phyloP scores from a whole-genome alignment of 306 rosid genomes.

The Lithocarpus polystachyus region DNA sequence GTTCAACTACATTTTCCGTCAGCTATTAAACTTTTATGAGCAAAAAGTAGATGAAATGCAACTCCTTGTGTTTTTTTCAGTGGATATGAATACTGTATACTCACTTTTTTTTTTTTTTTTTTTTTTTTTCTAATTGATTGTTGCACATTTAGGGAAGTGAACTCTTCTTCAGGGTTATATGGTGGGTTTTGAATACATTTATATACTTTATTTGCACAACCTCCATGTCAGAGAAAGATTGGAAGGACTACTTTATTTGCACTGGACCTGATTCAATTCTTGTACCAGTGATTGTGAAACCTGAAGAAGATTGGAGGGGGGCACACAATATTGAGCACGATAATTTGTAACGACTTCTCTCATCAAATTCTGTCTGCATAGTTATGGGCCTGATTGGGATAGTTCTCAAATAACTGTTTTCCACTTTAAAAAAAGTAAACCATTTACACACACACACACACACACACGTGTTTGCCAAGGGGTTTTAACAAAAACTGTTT shows the following conservation, averaged over 20 bases:
- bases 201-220: slow-evolving; percentile 36
- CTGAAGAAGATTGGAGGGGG: slow-evolving; percentile 88
- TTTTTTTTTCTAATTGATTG: neutral
- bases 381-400: no score
- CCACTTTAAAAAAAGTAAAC: no score
- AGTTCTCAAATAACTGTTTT: no score
- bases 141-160: slow-evolving; percentile 60
- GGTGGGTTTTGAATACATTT: slow-evolving; percentile 93
- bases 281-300: slow-evolving; percentile 75
- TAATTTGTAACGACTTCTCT: slow-evolving; percentile 44
- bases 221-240: slow-evolving; percentile 53
- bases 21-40: neutral
- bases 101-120: neutral
- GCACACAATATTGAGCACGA: slow-evolving; percentile 96
- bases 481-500: no score
- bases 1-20: neutral
- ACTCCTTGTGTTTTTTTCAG: neutral
- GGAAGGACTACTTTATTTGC: slow-evolving; percentile 78
- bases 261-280: slow-evolving; percentile 90
- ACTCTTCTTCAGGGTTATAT: slow-evolving; percentile 78
- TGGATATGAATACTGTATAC: neutral
- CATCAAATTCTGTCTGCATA: no score
- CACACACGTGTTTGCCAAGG: no score
- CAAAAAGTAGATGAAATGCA: neutral
- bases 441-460: no score